These are phyloP conservation scores for Fusarium pseudograminearum DNA, from an alignment of 2,329 filamentous ascomycete species.

Conservation along the genomic window DNA sequence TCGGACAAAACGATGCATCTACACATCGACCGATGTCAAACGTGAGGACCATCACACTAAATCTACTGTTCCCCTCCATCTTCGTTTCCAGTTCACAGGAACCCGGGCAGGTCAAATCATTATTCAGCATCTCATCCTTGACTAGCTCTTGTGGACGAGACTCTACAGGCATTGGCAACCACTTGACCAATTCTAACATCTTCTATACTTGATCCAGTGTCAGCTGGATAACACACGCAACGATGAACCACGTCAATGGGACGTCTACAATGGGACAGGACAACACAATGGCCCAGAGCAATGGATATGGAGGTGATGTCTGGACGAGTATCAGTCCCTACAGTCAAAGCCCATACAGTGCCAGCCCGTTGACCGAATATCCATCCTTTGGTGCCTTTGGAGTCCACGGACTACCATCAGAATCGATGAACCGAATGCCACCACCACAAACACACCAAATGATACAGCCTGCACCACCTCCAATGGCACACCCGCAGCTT, in stretches of 20 bases:
- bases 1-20: constrained; percentile 45
- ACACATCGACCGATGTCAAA: constrained; percentile 37
- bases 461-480: constrained; percentile 50
- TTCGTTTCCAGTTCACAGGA: constrained; percentile 28
- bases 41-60: constrained; percentile 44
- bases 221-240: constrained; percentile 38
- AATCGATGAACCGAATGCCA: constrained; percentile 65
- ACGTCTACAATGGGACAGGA: constrained; percentile 51
- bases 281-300: constrained; percentile 49
- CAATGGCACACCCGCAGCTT: constrained; percentile 69
- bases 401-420: constrained; percentile 63
- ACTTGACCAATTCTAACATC: neutral
- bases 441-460: constrained; percentile 56
- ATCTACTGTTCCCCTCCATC: constrained; percentile 16
- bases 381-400: constrained; percentile 68
- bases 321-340: constrained; percentile 72
- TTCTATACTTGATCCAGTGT: constrained; percentile 27
- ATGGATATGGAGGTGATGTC: constrained; percentile 57
- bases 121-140: constrained; percentile 15
- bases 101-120: constrained; percentile 17
- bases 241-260: constrained; percentile 53
- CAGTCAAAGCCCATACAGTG: constrained; percentile 67
- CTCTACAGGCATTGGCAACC: constrained; percentile 7
- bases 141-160: constrained; percentile 3
- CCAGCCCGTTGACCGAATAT: constrained; percentile 74